Conservation (phyloP, 192 early-diverging fungal genomes). For the Coemansia sp. region DNA sequence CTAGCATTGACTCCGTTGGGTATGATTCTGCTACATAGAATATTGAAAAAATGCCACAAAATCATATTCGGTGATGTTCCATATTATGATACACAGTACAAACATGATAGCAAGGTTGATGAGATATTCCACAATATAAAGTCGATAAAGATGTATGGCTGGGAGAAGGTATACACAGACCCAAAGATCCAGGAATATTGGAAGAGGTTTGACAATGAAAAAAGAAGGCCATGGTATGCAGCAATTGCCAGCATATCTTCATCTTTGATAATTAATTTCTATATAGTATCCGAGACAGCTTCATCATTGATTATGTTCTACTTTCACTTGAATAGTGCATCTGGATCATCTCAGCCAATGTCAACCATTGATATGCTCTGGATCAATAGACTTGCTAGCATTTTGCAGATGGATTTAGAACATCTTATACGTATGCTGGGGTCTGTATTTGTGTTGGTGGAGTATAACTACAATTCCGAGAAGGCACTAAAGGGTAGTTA, state of each 20-base stretch:
- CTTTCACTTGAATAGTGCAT: not conserved
- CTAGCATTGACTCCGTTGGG: conserved; percentile 15
- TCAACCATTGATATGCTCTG: not conserved
- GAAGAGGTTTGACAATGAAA: not conserved
- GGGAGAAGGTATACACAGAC: too few species aligned
- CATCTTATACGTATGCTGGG: not conserved
- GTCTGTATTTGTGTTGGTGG: not conserved
- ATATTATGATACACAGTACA: not conserved
- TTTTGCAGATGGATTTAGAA: not conserved
- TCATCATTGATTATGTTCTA: not conserved
- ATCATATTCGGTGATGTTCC: not conserved
- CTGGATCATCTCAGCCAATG: not conserved
- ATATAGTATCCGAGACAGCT: too few species aligned
- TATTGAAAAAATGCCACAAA: not conserved
- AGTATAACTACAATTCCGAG: not conserved
- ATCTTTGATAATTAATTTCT: too few species aligned
- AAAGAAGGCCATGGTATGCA: not conserved
- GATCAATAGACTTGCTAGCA: not conserved
- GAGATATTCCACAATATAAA: not conserved
- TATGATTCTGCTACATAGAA: not conserved
- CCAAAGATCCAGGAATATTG: not conserved
- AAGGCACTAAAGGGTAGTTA: not conserved
- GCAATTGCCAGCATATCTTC: not conserved
- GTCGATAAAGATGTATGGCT: too few species aligned
- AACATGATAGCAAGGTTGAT: not conserved